Percentiles rank a stretch among this genome's conserved stretches.
These are phyloP conservation scores for Coemansia sp. DNA, from an alignment of 192 early-diverging fungal species.

Conservation along the genomic window DNA sequence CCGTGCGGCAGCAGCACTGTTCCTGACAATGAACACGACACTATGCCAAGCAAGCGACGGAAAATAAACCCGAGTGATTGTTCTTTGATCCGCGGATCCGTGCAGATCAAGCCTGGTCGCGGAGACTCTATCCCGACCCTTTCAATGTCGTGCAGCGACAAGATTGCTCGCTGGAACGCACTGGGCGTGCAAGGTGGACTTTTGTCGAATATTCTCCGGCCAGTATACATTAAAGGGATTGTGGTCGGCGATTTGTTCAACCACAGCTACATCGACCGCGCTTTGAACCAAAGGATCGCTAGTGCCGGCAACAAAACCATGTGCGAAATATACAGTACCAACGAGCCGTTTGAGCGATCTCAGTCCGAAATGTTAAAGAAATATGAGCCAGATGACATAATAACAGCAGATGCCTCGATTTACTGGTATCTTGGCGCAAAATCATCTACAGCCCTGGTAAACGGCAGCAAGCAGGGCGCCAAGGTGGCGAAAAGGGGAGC, in stretches of 20 bases:
- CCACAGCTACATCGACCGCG: constrained; percentile 59
- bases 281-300: constrained; percentile 58
- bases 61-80: neutral
- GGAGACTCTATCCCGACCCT: constrained; percentile 46
- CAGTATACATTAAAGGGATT: constrained; percentile 69
- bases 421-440: constrained; percentile 41
- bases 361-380: constrained; percentile 13
- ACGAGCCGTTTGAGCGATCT: constrained; percentile 29
- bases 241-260: constrained; percentile 72
- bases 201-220: constrained; percentile 61
- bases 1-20: constrained; percentile 35
- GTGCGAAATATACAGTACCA: constrained; percentile 18
- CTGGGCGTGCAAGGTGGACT: constrained; percentile 76
- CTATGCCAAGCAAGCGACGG: constrained; percentile 15
- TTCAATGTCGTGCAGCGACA: constrained; percentile 74
- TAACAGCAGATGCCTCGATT: constrained; percentile 43
- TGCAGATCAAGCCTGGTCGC: constrained; percentile 49
- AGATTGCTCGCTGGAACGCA: constrained; percentile 85
- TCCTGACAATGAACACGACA: neutral
- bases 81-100: constrained; percentile 12
- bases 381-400: constrained; percentile 2
- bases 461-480: constrained; percentile 57
- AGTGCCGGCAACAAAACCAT: constrained; percentile 5
- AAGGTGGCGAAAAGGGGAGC: constrained; percentile 18
- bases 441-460: constrained; percentile 50